Percentiles rank a stretch among this genome's conserved stretches.
phyloP scores from a whole-genome alignment of 2,329 filamentous ascomycete species.

The Nannizziopsis arthrosporioides region DNA sequence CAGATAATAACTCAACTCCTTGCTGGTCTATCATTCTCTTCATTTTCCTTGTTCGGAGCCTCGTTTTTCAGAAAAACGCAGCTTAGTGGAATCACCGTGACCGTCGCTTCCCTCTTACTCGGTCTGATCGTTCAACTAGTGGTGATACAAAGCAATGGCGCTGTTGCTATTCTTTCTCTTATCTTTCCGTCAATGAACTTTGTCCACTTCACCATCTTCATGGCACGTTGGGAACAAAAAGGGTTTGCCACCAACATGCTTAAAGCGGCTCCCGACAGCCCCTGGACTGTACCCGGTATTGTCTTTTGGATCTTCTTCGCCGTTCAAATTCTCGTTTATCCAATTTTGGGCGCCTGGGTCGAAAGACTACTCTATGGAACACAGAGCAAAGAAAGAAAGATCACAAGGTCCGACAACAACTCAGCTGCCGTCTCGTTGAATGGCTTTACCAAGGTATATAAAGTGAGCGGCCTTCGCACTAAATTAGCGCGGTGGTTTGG shows the following conservation, averaged over 20 bases:
- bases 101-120: conserved; percentile 60
- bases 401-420: conserved; percentile 12
- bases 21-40: conserved; percentile 63
- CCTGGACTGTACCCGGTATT: conserved; percentile 60
- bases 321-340: conserved; percentile 67
- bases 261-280: conserved; percentile 49
- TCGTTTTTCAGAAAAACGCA: conserved; percentile 80
- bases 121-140: conserved; percentile 73
- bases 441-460: conserved; percentile 67
- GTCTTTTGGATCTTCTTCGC: conserved; percentile 66
- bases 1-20: conserved; percentile 65
- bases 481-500: conserved; percentile 31
- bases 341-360: conserved; percentile 59
- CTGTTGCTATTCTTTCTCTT: conserved; percentile 58
- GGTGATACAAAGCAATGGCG: conserved; percentile 42
- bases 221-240: conserved; percentile 63
- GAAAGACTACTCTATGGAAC: conserved; percentile 69
- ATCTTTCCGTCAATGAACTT: conserved; percentile 83
- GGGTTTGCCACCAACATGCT: conserved; percentile 50
- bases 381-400: conserved; percentile 36
- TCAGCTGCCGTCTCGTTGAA: conserved; percentile 56
- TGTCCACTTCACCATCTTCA: conserved; percentile 63
- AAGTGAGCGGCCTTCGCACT: conserved; percentile 49
- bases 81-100: conserved; percentile 69
- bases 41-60: conserved; percentile 68